phyloP scores from a whole-genome alignment of 441 rosid genomes.

The Populus trichocarpa region DNA sequence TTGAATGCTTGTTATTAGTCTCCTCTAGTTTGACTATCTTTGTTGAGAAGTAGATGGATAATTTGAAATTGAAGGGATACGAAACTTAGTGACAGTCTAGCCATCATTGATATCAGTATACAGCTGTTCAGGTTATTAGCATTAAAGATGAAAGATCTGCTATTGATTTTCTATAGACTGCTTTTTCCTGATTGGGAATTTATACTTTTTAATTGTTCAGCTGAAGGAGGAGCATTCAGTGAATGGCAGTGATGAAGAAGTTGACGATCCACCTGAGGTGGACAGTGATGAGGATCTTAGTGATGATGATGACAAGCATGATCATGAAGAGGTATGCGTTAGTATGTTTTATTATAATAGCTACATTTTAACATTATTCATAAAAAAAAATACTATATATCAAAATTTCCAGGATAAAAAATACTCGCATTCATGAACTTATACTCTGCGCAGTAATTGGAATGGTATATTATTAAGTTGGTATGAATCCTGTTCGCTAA shows the following conservation, averaged over 20 bases:
- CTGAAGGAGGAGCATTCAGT: constrained; percentile 87
- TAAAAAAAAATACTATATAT: too few species aligned
- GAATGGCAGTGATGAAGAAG: constrained; percentile 93
- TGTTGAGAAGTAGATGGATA: not conserved
- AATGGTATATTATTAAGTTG: not conserved
- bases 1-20: not conserved
- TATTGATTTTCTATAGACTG: not conserved
- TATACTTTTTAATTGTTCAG: constrained; percentile 25
- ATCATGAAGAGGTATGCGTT: constrained; percentile 64
- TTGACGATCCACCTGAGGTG: constrained; percentile 71
- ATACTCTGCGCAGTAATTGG: not conserved
- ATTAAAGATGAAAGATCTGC: not conserved
- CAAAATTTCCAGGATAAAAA: not conserved
- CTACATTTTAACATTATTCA: not conserved
- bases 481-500: too few species aligned
- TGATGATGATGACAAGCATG: constrained; percentile 56
- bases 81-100: not conserved
- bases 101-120: too few species aligned
- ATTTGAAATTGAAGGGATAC: not conserved
- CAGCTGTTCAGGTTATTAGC: not conserved
- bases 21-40: not conserved
- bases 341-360: too few species aligned
- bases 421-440: not conserved
- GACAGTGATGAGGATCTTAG: constrained; percentile 88
- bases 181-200: not conserved